Base-by-base conservation (phyloP, 805 yeast genomes). In the Monosporozyma siamensis region DNA sequence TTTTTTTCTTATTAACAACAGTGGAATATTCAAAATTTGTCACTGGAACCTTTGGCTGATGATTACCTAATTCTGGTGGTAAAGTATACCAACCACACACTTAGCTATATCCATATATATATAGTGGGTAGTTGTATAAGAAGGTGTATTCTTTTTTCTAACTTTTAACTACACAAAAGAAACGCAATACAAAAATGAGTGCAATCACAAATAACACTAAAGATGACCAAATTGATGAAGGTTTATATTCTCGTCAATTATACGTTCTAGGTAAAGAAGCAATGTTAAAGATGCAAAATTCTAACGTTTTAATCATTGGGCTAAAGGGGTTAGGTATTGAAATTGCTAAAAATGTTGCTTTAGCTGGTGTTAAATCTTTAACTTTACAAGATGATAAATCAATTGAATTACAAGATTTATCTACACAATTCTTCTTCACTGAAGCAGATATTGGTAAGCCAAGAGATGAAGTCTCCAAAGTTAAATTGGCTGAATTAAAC, bases 241-340 rank as follows among this genome's bases (percentile, higher is more conserved):
- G 94, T 45, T 74, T 92, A 52, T 92, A 92, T 72, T 89, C 97
- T 31, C 86, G 98, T 64, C 98, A 92, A 68, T 76, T 92, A 64
- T 87, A 90, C 56, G 99, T 92, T 41, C 67, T 92, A 50, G 99
- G 99, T 48, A 88, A 86, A 56, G 99, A 92, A 51, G 99, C 99
- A 41, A 92, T 92, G 99, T 70, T 89, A 54, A 85, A 87, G 64
- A 85, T 92, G 97, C 95, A 89, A 56, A 73, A 77, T 51, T 88
- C 97, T 21, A 87, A 84, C 54, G 96, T 92, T n/a, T 74, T 92
- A 39, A 72, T 92, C 38, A 77, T 89, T 48, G 98, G 99, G 3
- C 69, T 90, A 44, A 81, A 78, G 59, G 99, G 99, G 38, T 69
- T 92, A 38, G 99, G 99, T 56, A 75, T 86, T 34, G 99, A 92